A percentile compares a stretch with the other conserved stretches of the same genome.
phyloP scores from a whole-genome alignment of 192 early-diverging fungal species.

The Irineochytrium annulatum region DNA sequence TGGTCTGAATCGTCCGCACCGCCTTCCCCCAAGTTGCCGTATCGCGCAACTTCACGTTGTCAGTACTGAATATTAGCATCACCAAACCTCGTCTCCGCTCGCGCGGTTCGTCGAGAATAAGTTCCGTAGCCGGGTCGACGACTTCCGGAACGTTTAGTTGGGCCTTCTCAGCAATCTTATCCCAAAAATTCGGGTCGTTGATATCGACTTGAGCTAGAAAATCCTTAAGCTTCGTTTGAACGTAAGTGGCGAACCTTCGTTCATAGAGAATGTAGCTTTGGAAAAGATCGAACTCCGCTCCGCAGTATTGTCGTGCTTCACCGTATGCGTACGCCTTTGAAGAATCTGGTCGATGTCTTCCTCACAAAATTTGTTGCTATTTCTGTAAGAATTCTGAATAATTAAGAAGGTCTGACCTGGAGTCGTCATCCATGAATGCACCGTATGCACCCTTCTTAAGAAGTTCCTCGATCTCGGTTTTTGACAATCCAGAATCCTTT shows the following conservation, averaged over 20 bases:
- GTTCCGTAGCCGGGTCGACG: conserved; percentile 41
- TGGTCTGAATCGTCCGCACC: conserved; percentile 19
- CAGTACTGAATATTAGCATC: conserved; percentile 8
- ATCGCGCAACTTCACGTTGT: conserved; percentile 49
- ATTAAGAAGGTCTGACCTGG: conserved; percentile 31
- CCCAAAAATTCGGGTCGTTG: conserved; percentile 87
- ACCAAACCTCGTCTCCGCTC: conserved; percentile 53
- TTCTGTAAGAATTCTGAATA: neutral
- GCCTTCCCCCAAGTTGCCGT: conserved; percentile 50
- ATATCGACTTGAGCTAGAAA: conserved; percentile 59
- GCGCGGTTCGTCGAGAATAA: conserved; percentile 70
- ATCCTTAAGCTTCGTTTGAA: neutral
- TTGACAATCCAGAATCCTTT: conserved; percentile 49
- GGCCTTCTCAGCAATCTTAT: conserved; percentile 77
- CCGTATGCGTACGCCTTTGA: conserved; percentile 70
- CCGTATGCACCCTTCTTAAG: conserved; percentile 88
- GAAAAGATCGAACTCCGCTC: conserved; percentile 78
- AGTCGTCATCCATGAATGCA: conserved; percentile 80
- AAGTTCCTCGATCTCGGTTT: conserved; percentile 78
- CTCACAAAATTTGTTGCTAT: conserved; percentile 67
- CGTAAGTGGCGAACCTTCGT: conserved; percentile 13
- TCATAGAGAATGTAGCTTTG: conserved; percentile 72
- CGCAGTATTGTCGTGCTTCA: conserved; percentile 64
- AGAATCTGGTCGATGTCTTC: conserved; percentile 87
- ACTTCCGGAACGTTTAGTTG: conserved; percentile 62